Evolutionary conservation across 257 asterid genomes (phyloP), one percentile per base, ranked within the genome.

Genomic region (Nicotiana noctiflora): DNA sequence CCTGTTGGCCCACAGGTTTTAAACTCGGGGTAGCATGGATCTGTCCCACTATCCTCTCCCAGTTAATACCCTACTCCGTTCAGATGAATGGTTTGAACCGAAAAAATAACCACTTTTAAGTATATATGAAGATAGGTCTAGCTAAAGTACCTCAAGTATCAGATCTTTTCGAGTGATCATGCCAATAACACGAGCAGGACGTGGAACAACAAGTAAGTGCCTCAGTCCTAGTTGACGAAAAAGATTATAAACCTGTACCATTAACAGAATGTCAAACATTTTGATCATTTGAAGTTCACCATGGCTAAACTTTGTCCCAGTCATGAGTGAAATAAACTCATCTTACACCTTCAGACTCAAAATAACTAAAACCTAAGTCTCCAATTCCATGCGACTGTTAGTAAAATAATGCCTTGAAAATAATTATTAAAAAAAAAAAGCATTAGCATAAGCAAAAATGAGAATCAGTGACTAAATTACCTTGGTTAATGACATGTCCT

Each of bases 401-500:
- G 57, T 40, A 72, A 72, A 46, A 46, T 21, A 46, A 3, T 14
- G 2, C 60, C 60, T 23, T 46, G 60, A 1, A 81, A n/a, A 64
- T 57, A 61, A 84, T 74, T 8, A n/a, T n/a, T n/a, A n/a, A n/a
- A 82, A 76, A 34, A n/a, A 75, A 56, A 59, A 40, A 40, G 46
- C 46, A 83, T 15, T 12, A 67, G 12, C 14, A 40, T 62, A 60
- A 27, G 78, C 34, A 7, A 70, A 51, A 15, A 80, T 78, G 19
- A 37, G 17, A 49, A 44, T 8, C 70, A 2, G 25, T 19, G 37
- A 53, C 64, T 4, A 63, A 12, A 12, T 84, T 84, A 93, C 99
- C 99, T 96, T 96, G 4, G 98, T 91, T 86, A 96, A 87, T 21
- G 99, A 96, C 97, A 94, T 96, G 85, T 96, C 99, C 75, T 96